Base-by-base conservation (phyloP, 768 basidiomycete species). In the Asterophora parasitica region DNA sequence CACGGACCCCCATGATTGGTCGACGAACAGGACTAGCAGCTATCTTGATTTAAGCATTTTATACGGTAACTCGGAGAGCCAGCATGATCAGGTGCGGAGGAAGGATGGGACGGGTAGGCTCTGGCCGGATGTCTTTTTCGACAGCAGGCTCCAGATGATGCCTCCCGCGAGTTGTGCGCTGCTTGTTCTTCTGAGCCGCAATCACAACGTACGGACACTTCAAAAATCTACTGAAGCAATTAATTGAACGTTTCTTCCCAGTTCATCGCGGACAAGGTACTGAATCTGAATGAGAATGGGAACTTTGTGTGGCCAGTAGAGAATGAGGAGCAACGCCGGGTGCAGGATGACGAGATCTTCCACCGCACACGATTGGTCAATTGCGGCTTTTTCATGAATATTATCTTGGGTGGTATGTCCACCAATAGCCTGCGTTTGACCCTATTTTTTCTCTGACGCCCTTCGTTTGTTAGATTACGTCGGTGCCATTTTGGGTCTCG, bases 311-410 rank as follows among this genome's bases (percentile, higher is more conserved):
- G 45, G 42, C 58, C 51, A 17, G 60, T 61, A 27, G 53, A 51
- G 6, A 48, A 52, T 10, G 54, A 64, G 4, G 58, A 65, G 4
- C 56, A 58, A 32, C 50, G 49, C 7, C 63, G 53, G 35, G 39
- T 58, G 11, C 88, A 90, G 59, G 88, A 90, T 46, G 81, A 87
- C 42, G 88, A 89, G 56, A 80, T 90, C 38, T 90, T 87, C 67
- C 74, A 85, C 49, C 78, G 83, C 23, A 73, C 85, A 8, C 76
- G 88, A 40, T 69, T 88, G 38, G 80, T 89, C 37, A 90, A 90
- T 61, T 82, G 81, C 44, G 83, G 77, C 3, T 83, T 73, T 56
- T 85, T 86, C 55, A 78, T 85, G 75, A 77, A 82, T 51, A 77
- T 83, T 30, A 82, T 88, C 56, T 68, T 88, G 34, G 75, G 75